Conservation (phyloP, 345 rosid genomes). For the Iberis pinnata region DNA sequence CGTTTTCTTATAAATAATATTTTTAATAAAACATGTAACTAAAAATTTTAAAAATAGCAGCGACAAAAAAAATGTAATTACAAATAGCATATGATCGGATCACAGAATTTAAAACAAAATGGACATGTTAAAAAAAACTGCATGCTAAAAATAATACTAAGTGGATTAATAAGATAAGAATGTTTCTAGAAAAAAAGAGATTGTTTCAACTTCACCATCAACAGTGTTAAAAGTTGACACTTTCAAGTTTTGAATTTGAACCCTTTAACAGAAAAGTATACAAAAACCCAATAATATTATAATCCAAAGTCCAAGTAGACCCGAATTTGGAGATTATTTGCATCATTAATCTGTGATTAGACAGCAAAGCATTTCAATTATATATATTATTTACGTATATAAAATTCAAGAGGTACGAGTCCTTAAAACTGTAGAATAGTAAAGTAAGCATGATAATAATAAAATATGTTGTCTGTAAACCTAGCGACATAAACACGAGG, state of each 20-base stretch:
- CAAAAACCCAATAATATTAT: constrained; percentile 8
- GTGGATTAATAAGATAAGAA: not conserved
- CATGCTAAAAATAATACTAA: not conserved
- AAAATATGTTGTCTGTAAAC: constrained; percentile 9
- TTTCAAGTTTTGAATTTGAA: constrained; percentile 26
- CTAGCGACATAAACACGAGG: too few relatives aligned
- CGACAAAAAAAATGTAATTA: too few relatives aligned
- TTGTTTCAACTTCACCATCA: not conserved
- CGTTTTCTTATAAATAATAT: too few relatives aligned
- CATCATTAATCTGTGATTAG: constrained; percentile 19
- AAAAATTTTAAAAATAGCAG: too few relatives aligned
- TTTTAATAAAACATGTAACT: too few relatives aligned
- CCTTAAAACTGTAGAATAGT: too few relatives aligned
- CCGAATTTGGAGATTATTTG: constrained; percentile 10
- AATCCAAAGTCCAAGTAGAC: constrained; percentile 12
- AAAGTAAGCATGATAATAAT: not conserved
- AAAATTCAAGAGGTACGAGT: not conserved
- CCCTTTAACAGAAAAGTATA: constrained; percentile 7
- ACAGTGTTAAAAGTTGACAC: constrained; percentile 23
- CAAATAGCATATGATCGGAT: too few relatives aligned
- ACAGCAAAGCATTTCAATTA: not conserved
- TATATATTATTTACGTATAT: not conserved
- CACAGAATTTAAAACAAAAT: too few relatives aligned
- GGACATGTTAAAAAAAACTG: too few relatives aligned
- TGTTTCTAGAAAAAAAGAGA: too few relatives aligned